Conservation (phyloP, 2,329 filamentous ascomycete genomes). For the Paecilomyces sp. region DNA sequence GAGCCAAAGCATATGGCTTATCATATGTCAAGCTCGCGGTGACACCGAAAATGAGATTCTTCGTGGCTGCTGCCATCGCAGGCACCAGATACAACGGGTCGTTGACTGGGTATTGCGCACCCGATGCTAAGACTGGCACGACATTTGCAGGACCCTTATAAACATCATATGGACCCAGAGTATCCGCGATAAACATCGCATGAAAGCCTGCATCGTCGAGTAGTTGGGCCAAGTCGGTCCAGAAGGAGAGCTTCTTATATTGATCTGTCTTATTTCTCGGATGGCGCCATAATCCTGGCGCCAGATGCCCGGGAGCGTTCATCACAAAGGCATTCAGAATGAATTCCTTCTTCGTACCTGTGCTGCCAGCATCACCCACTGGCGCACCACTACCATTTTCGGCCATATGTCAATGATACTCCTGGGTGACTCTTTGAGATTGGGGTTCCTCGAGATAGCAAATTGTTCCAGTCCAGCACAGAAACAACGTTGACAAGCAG, state of each 20-base stretch:
- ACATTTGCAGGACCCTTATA: constrained; percentile 37
- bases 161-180: constrained; percentile 41
- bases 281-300: not conserved
- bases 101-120: constrained; percentile 37
- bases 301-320: not conserved
- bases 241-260: not conserved
- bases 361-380: not conserved
- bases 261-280: not conserved
- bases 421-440: not conserved
- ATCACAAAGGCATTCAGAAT: not conserved
- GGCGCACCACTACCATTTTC: not conserved
- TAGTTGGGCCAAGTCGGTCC: constrained; percentile 27
- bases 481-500: not conserved
- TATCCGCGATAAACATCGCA: constrained; percentile 46
- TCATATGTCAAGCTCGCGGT: constrained; percentile 51
- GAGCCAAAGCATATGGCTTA: constrained; percentile 47
- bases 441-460: not conserved
- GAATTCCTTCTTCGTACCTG: not conserved
- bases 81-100: constrained; percentile 36
- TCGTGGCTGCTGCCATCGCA: constrained; percentile 41
- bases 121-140: constrained; percentile 30
- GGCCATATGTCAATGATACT: not conserved
- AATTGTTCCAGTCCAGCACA: not conserved
- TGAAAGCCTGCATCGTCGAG: constrained; percentile 45
- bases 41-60: constrained; percentile 43